Base-by-base conservation (phyloP, 208 protist species). In the Trypanosoma cruzi region DNA sequence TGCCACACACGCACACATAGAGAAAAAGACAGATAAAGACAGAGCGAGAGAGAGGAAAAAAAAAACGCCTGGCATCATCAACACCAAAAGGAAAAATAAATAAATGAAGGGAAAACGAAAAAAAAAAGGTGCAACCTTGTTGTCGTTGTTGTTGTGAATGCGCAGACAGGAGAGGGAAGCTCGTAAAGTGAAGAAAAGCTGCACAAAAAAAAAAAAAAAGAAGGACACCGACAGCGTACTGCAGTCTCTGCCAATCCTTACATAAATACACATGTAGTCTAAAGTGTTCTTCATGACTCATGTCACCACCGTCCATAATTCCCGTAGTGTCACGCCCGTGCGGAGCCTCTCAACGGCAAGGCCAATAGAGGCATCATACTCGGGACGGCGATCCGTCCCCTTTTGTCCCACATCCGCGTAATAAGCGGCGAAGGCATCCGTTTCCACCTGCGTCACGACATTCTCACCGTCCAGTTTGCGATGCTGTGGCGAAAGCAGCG, bases 311-410 rank as follows among this genome's bases (percentile, higher is more conserved):
- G 80, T 60, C 96, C 96, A 98, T 16, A 98, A 79, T 36, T 85
- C 77, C 28, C 86, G 72, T n/a, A 97, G 52, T 0, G 86, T 95
- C 2, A 88, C 73, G 0, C 89, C 90, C 13, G 86, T 81, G 4
- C 86, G 85, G 13, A 96, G 82, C 77, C 94, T 93, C 77, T 98
- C 96, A 29, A 98, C 89, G 0, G 96, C 94, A 16, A 98, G 76
- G 4, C 96, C 96, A 24, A 97, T 90, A 7, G 74, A 79, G 1
- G 77, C 59, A 31, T 95, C 82, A 56, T 86, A 98, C 16, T 90
- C 92, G 1, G 93, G 89, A 1, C 85, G 77, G 4, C 89, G 73
- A 67, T 97, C 94, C 4, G 64, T 63, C 0, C 75, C 86, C 57
- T 90, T 93, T 57, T 93, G 85, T 1, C 85, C 89, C 18, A 88